Conservation (phyloP, 164 flowering plant genomes). For the Aristolochia californica region DNA sequence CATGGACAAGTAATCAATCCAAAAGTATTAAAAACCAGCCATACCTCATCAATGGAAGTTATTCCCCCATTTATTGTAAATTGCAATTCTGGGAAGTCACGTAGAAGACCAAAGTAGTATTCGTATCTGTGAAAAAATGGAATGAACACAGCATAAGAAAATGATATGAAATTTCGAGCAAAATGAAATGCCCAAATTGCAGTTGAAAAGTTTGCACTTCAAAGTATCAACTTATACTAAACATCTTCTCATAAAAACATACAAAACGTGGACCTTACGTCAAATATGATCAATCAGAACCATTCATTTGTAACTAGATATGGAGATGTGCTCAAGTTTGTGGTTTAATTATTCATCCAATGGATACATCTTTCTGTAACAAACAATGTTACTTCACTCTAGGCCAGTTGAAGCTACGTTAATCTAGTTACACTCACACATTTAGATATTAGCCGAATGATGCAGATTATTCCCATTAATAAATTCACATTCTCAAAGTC, state of each 20-base stretch:
- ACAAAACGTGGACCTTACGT: too few relatives aligned
- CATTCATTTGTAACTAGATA: too few relatives aligned
- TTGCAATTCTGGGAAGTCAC: constrained; percentile 86
- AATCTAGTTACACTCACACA: too few relatives aligned
- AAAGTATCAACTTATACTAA: not conserved
- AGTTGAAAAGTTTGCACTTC: not conserved
- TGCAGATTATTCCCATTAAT: too few relatives aligned
- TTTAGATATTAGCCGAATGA: too few relatives aligned
- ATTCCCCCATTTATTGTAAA: constrained; percentile 98
- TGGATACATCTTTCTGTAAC: too few relatives aligned
- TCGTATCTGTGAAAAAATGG: constrained; percentile 56
- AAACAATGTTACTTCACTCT: too few relatives aligned
- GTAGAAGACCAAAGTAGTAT: constrained; percentile 75
- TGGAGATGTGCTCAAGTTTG: too few relatives aligned
- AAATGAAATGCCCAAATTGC: not conserved
- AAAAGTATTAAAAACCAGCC: constrained; percentile 1
- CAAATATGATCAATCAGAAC: too few relatives aligned
- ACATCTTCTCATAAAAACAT: not conserved
- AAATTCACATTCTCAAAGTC: too few relatives aligned
- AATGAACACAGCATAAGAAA: not conserved
- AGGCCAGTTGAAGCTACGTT: too few relatives aligned
- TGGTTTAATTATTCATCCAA: too few relatives aligned
- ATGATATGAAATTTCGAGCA: not conserved
- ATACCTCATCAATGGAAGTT: constrained; percentile 65
- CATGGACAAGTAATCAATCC: not conserved